Evolutionary conservation across 2,329 filamentous ascomycete species (phyloP), one percentile per base, ranked within the genome.

Genomic region (Truncatella angustata): DNA sequence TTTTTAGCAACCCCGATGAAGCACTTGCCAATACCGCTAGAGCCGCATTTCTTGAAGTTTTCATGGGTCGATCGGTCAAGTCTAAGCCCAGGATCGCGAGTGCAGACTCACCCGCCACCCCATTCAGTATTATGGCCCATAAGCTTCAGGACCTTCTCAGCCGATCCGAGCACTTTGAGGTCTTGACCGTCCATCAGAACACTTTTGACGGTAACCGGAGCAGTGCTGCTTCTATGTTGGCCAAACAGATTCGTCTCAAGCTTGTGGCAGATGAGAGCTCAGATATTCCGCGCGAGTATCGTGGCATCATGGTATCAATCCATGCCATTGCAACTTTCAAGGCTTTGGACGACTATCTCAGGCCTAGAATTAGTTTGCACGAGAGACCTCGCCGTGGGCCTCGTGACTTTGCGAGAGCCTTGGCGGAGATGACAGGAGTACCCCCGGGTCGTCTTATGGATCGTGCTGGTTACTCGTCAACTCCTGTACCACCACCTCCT

Each of bases 241-340:
- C 91, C 4, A 97, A 97, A 69, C 94, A 99, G 65, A 87, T 99
- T 30, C 85, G 93, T 30, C 80, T 99, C 40, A 92, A 91, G 61
- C 78, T 99, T 30, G 82, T 92, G 34, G 93, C 94, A 1, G 92
- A 96, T 59, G 92, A 95, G 1, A 87, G 92, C 43, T 93, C 91
- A 1, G 90, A 94, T 45, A 94, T 99, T 54, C 94, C 94, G 16
- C 81, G 86, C 32, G 79, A 87, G 0, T 97, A 96, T 66, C 84
- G 90, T 20, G 96, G 93, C 60, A 95, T 99, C 57, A 97, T 97
- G 88, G 94, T 99, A 1, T 96, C 91, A 0, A 99, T 99, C 52
- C 94, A 99, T 68, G 94, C 94, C 14, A 97, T 99, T 63, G 93
- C 94, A 2, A 97, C 92, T 0, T 97, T 99, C 76, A 97, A 97